Evolutionary conservation across 495 filamentous ascomycete genomes (phyloP).

Genomic region (Xylaria cubensis): DNA sequence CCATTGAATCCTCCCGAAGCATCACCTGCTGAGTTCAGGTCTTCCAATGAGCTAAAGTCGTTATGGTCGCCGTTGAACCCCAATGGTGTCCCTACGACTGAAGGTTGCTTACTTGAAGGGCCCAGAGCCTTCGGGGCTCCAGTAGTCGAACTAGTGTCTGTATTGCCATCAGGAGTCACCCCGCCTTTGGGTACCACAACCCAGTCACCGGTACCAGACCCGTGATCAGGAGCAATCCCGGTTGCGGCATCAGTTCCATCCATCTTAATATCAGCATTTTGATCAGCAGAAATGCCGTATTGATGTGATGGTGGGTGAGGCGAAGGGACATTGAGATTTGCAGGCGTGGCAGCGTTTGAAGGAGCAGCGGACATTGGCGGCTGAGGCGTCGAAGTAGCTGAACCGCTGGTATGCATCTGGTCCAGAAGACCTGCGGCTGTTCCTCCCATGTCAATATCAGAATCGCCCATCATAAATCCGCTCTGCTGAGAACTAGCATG

Average conservation of each 20-base stretch:
- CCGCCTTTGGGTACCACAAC: constrained; percentile 60
- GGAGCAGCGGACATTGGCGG: constrained; percentile 47
- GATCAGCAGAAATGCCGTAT: constrained; percentile 36
- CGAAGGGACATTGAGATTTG: constrained; percentile 46
- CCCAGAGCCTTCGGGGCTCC: constrained; percentile 28
- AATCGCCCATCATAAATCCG: constrained; percentile 60
- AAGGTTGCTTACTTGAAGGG: constrained; percentile 44
- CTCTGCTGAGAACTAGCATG: constrained; percentile 56
- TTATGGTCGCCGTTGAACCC: constrained; percentile 53
- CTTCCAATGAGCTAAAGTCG: constrained; percentile 60
- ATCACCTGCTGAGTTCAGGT: constrained; percentile 59
- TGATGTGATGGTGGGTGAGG: constrained; percentile 36
- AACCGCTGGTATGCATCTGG: constrained; percentile 65
- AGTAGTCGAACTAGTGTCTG: constrained; percentile 26
- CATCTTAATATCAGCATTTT: constrained; percentile 47
- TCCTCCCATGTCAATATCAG: constrained; percentile 71
- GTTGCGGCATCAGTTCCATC: constrained; percentile 37
- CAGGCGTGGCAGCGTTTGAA: constrained; percentile 57
- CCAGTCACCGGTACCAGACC: constrained; percentile 58
- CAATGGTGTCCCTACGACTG: constrained; percentile 48
- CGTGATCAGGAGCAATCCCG: constrained; percentile 47
- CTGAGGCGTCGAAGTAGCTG: constrained; percentile 58
- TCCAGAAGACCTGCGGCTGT: constrained; percentile 67
- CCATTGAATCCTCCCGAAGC: constrained; percentile 53
- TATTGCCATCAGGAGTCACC: constrained; percentile 38